These are phyloP conservation scores for Fusarium cyanostomum DNA, from an alignment of 2,329 filamentous ascomycete species.

Conservation along the genomic window DNA sequence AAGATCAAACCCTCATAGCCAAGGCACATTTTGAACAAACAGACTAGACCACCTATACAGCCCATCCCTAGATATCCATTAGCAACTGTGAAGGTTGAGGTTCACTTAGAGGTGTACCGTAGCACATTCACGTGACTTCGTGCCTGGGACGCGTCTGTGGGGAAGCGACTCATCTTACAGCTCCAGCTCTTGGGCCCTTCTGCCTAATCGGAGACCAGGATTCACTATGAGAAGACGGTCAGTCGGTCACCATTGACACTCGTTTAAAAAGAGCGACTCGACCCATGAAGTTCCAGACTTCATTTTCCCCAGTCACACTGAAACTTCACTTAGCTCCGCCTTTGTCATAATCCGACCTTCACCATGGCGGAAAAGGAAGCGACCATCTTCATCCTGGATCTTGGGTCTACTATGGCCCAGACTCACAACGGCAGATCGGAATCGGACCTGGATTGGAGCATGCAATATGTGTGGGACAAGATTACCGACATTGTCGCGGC, in stretches of 20 bases:
- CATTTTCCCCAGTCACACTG: background rate
- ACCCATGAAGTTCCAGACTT: background rate
- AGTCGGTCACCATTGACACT: constrained; percentile 10
- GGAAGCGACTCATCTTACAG: constrained; percentile 17
- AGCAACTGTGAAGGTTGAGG: too few relatives aligned
- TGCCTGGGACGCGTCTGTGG: constrained; percentile 41
- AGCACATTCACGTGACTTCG: constrained; percentile 46
- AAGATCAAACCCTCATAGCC: too few relatives aligned
- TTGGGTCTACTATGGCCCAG: constrained; percentile 85
- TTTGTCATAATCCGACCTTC: constrained; percentile 6
- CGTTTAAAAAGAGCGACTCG: constrained; percentile 25
- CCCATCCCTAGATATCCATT: too few relatives aligned
- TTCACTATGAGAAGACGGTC: constrained; percentile 32
- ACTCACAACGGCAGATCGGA: constrained; percentile 75
- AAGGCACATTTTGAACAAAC: too few relatives aligned
- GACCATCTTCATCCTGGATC: constrained; percentile 89
- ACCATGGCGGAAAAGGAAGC: constrained; percentile 93
- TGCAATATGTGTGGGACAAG: constrained; percentile 96
- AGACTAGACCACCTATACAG: too few relatives aligned
- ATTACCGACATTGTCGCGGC: constrained; percentile 74
- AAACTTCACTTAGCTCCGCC: background rate
- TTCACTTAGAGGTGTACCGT: too few relatives aligned
- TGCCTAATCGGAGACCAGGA: constrained; percentile 41
- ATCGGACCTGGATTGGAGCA: constrained; percentile 86
- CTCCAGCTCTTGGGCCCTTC: constrained; percentile 35